Percentiles rank a stretch among this genome's conserved stretches.
phyloP scores from a whole-genome alignment of 1,284 basidiomycete species.

The Rhodotorula sp. region DNA sequence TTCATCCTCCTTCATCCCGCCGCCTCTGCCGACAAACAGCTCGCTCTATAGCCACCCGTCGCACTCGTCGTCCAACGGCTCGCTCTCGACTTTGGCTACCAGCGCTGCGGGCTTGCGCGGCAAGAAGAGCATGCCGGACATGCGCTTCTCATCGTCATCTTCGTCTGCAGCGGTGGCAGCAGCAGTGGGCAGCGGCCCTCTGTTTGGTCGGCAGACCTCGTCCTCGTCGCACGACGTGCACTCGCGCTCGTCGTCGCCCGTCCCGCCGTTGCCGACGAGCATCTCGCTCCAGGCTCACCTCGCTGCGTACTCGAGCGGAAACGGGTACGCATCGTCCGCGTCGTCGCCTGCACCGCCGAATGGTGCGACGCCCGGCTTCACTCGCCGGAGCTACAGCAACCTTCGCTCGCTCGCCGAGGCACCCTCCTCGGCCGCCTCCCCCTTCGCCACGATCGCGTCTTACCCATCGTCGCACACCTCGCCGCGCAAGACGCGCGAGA shows the following conservation, averaged over 20 bases:
- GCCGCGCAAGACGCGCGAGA: background rate
- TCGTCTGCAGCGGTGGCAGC: background rate
- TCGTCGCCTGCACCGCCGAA: background rate
- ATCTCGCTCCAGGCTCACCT: conserved; percentile 11
- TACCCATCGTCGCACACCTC: background rate
- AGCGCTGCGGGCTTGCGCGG: conserved; percentile 60
- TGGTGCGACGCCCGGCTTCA: background rate
- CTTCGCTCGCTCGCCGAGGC: conserved; percentile 3
- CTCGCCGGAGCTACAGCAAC: conserved; percentile 9
- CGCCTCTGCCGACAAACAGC: background rate
- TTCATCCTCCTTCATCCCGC: conserved; percentile 9
- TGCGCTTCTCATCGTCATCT: conserved; percentile 24
- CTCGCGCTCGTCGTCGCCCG: background rate
- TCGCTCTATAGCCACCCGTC: background rate
- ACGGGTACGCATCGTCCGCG: background rate
- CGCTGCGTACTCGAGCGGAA: conserved; percentile 1
- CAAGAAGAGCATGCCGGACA: conserved; percentile 91
- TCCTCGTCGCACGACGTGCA: background rate
- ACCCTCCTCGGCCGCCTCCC: background rate
- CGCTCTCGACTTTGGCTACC: conserved; percentile 45
- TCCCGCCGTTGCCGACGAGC: conserved; percentile 8
- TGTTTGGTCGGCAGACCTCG: background rate
- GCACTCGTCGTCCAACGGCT: conserved; percentile 7
- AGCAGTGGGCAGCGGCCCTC: no score
- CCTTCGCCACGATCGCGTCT: conserved; percentile 2